Base-by-base conservation (phyloP, 225 moss, liverwort and hornwort genomes). In the Pseudoscleropodium purum region DNA sequence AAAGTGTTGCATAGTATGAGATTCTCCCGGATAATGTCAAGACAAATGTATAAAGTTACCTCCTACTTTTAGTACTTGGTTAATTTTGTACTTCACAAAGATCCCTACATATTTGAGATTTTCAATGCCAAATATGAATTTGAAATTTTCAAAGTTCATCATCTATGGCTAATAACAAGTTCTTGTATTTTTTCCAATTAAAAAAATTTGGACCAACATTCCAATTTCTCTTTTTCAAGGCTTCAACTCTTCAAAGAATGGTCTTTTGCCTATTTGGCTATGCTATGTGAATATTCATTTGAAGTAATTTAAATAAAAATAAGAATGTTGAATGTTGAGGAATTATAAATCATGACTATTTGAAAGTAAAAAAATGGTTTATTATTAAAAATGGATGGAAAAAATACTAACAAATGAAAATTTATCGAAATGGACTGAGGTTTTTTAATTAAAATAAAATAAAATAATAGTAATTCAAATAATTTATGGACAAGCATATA, bases 131-230 rank as follows among this genome's bases (percentile, higher is more conserved):
- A 21, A 37, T 37, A n/a, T 68, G 11, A 37, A 37, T 37, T 37
- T 6, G 10, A 69, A 69, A 24, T 23, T 68, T 20, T 39, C 2
- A 13, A 69, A 69, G 13, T n/a, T 69, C 24, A 69, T 39, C 69
- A 24, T n/a, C 2, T 2, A 0, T 0, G 0, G 1, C 4, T 24
- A 39, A 39, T 14, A 39, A n/a, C 4, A 69, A n/a, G 24, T 10
- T 39, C 7, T 69, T 69, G 7, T 13, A 69, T 24, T 37, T 39
- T 66, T 69, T 4, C 7, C 4, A n/a, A 13, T 23, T n/a, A 1
- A n/a, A n/a, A n/a, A 69, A 69, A 23, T n/a, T 23, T n/a, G 2
- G 14, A 39, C 69, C 24, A 39, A 69, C 13, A 69, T 1, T 39
- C 13, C 2, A 69, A 39, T 24, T 39, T 69, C 7, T 13, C n/a